Conservation (phyloP, 805 yeast genomes). For the Kockiozyma suomiensis region DNA sequence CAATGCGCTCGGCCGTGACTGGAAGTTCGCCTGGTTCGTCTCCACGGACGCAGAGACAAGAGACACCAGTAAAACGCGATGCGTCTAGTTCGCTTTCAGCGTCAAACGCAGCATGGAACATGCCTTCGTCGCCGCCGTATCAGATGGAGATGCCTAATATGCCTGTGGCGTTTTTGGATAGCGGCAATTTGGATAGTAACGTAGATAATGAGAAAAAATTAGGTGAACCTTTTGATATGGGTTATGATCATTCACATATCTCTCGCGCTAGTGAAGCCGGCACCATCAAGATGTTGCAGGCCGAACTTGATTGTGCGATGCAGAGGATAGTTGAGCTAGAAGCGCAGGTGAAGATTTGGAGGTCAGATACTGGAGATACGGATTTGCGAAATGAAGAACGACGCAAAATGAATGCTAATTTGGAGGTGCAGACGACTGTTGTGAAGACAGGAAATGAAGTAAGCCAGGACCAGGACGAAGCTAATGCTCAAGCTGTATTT, state of each 20-base stretch:
- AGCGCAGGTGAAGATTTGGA: constrained; percentile 3
- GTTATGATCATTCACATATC: background rate
- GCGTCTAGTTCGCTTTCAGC: background rate
- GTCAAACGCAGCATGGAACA: background rate
- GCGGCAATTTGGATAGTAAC: background rate
- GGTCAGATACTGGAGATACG: constrained; percentile 4
- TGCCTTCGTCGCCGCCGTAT: constrained; percentile 13
- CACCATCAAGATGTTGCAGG: constrained; percentile 5
- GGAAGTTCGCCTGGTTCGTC: constrained; percentile 16
- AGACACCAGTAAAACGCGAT: background rate
- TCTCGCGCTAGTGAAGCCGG: background rate
- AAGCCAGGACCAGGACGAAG: constrained; percentile 39
- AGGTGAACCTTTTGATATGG: background rate
- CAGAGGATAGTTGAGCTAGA: constrained; percentile 31
- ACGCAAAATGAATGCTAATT: constrained; percentile 43
- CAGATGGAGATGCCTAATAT: constrained; percentile 2
- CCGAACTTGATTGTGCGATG: constrained; percentile 18
- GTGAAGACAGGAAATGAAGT: constrained; percentile 48
- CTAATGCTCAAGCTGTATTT: constrained; percentile 43
- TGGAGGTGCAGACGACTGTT: constrained; percentile 42
- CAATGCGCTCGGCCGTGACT: constrained; percentile 13
- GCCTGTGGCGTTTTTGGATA: background rate
- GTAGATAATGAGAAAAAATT: background rate
- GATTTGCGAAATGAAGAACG: constrained; percentile 34
- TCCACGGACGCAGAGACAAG: constrained; percentile 4